Percentiles rank a stretch among this genome's conserved stretches.
These are phyloP conservation scores for Xanthoconium separans DNA, from an alignment of 1,284 basidiomycete species.

Conservation along the genomic window DNA sequence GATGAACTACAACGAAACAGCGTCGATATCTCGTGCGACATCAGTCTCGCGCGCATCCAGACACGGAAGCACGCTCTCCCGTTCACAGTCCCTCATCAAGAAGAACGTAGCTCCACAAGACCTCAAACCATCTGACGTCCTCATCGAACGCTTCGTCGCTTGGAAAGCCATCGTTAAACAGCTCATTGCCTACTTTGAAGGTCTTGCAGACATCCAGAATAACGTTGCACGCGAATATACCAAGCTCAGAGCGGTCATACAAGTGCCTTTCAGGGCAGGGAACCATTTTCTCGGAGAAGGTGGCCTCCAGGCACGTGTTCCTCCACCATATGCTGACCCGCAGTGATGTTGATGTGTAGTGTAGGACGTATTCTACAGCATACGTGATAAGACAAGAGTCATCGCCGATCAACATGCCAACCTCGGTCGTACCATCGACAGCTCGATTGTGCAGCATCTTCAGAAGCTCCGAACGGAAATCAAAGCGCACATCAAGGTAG, in stretches of 20 bases:
- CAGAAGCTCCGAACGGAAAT: constrained; percentile 94
- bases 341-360: not conserved
- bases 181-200: constrained; percentile 81
- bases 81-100: constrained; percentile 85
- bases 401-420: constrained; percentile 98
- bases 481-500: constrained; percentile 94
- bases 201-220: constrained; percentile 93
- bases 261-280: constrained; percentile 94
- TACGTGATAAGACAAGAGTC: constrained; percentile 91
- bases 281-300: constrained; percentile 96
- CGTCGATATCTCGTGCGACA: constrained; percentile 66
- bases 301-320: constrained; percentile 64
- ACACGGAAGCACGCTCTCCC: constrained; percentile 64
- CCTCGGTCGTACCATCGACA: constrained; percentile 94
- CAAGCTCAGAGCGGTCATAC: constrained; percentile 95
- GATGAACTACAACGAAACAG: constrained; percentile 44
- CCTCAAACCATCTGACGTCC: constrained; percentile 91
- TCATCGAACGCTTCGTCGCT: constrained; percentile 92
- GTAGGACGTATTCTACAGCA: constrained; percentile 90
- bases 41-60: constrained; percentile 65
- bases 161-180: constrained; percentile 98
- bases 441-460: constrained; percentile 96
- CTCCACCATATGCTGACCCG: not conserved
- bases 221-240: constrained; percentile 94
- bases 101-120: constrained; percentile 88